Evolutionary conservation across 2,329 filamentous ascomycete species (phyloP).

Genomic region (Penicillium crustosum): DNA sequence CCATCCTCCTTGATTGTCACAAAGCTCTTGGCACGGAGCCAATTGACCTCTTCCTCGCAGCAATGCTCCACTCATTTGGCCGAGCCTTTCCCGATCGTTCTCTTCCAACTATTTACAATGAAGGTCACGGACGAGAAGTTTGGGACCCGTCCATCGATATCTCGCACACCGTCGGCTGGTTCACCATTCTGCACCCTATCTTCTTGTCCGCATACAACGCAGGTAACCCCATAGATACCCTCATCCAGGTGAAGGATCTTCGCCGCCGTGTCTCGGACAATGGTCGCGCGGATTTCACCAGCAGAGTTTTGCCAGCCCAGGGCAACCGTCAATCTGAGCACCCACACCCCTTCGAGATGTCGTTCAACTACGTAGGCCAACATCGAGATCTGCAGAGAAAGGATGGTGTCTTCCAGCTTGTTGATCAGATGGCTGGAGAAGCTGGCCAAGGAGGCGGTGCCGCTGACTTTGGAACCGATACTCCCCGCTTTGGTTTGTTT

Average conservation of each 20-base stretch:
- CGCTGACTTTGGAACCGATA: conserved; percentile 47
- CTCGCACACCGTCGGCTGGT: conserved; percentile 54
- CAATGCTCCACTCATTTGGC: conserved; percentile 47
- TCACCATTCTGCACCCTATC: conserved; percentile 51
- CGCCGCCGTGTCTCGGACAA: conserved; percentile 40
- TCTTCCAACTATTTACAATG: conserved; percentile 48
- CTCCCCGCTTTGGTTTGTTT: conserved; percentile 51
- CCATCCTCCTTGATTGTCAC: conserved; percentile 36
- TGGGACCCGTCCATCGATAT: conserved; percentile 50
- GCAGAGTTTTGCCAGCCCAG: conserved; percentile 31
- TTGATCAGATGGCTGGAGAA: conserved; percentile 49
- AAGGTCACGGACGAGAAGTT: conserved; percentile 51
- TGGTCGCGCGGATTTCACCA: conserved; percentile 41
- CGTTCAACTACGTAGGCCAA: conserved; percentile 45
- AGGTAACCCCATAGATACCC: conserved; percentile 31
- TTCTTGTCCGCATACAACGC: conserved; percentile 32
- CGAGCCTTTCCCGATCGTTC: conserved; percentile 43
- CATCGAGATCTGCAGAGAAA: conserved; percentile 47
- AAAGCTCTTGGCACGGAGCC: conserved; percentile 36
- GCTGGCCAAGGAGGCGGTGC: conserved; percentile 47
- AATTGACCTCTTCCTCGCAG: conserved; percentile 39
- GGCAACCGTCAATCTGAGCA: conserved; percentile 33
- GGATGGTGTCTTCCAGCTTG: conserved; percentile 46
- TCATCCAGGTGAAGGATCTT: conserved; percentile 41
- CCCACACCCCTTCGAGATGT: conserved; percentile 46